Evolutionary conservation across 1,284 basidiomycete genomes (phyloP).

Genomic region (Cronartium ribicola): DNA sequence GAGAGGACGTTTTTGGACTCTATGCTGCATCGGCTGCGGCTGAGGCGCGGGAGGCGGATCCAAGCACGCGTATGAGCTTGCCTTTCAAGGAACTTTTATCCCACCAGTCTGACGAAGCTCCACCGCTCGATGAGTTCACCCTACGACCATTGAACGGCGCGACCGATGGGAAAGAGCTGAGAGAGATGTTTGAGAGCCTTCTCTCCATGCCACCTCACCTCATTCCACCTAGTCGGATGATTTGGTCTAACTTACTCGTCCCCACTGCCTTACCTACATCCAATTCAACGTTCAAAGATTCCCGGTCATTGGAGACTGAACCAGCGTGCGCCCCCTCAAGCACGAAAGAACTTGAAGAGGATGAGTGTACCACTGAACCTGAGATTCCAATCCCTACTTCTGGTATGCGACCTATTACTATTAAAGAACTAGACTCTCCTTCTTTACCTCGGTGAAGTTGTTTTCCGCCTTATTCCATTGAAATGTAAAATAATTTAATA

Average conservation of each 20-base stretch:
- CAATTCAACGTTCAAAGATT: not conserved
- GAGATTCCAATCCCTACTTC: not conserved
- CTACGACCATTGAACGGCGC: not conserved
- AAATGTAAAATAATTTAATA: too few relatives aligned
- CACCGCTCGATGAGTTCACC: not conserved
- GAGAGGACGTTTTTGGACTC: constrained; percentile 2
- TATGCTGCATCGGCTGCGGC: not conserved
- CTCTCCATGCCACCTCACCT: constrained; percentile 22
- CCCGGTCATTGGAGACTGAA: not conserved
- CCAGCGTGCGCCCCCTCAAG: not conserved
- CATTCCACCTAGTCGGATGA: constrained; percentile 21
- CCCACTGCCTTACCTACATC: not conserved
- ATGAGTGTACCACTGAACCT: not conserved
- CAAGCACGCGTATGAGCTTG: constrained; percentile 12
- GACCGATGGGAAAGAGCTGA: not conserved
- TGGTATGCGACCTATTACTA: constrained; percentile 6
- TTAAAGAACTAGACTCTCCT: not conserved
- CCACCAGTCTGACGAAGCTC: not conserved
- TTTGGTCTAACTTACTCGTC: constrained; percentile 15
- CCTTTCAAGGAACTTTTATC: constrained; percentile 29
- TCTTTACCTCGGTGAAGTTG: not conserved
- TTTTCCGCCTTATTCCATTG: not conserved
- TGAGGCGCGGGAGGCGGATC: constrained; percentile 12
- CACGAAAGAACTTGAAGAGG: not conserved
- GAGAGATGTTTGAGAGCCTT: not conserved